Evolutionary conservation across 495 filamentous ascomycete species (phyloP), one percentile per base, ranked within the genome.

Genomic region (Acidomyces sp.): DNA sequence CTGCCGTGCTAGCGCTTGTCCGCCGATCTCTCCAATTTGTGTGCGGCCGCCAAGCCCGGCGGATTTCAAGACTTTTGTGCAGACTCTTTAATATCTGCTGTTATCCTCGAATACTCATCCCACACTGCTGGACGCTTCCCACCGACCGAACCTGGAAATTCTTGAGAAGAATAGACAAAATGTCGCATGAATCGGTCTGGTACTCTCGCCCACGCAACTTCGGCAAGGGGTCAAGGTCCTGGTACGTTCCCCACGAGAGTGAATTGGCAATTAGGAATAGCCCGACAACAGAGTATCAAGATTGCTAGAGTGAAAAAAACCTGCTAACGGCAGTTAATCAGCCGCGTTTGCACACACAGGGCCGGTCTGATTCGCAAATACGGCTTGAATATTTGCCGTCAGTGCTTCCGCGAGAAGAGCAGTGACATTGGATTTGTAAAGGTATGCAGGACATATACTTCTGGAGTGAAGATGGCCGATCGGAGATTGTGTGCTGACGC

Each of bases 111-210:
- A n/a, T n/a, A n/a, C n/a, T n/a, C n/a, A n/a, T n/a, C n/a, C n/a
- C n/a, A n/a, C n/a, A n/a, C n/a, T n/a, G n/a, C n/a, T n/a, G n/a
- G n/a, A n/a, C n/a, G n/a, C n/a, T n/a, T n/a, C n/a, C n/a, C n/a
- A n/a, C n/a, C n/a, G n/a, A n/a, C n/a, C n/a, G n/a, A n/a, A n/a
- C n/a, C n/a, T n/a, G n/a, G n/a, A n/a, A n/a, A n/a, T n/a, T n/a
- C n/a, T n/a, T n/a, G n/a, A n/a, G n/a, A n/a, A n/a, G n/a, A 6
- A 45, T 44, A 37, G 37, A 46, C 6, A 54, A 43, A 59, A 93
- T 93, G 87, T 87, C 87, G 76, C 86, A 97, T 85, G 90, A 95
- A 72, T 83, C 80, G 54, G 86, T 97, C 69, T 97, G 90, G 90
- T 92, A 88, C 80, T 93, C 85, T 63, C 85, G 90, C 62, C 90